A percentile compares a stretch with the other conserved stretches of the same genome.
phyloP scores from a whole-genome alignment of 768 basidiomycete species.

The Porphyrellus cyaneotinctus region DNA sequence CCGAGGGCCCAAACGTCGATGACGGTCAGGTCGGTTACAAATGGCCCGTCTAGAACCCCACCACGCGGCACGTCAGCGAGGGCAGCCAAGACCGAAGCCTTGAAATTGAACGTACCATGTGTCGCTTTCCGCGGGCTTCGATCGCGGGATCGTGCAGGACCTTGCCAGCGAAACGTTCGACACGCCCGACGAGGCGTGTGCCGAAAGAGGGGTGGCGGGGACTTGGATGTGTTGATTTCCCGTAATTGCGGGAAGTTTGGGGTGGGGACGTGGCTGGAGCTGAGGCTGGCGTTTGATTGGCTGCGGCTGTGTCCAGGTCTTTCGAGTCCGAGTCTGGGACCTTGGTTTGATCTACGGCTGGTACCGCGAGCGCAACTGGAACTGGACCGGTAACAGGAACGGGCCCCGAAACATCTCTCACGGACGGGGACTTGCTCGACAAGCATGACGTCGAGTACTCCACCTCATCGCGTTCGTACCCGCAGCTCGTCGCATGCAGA shows the following conservation, averaged over 20 bases:
- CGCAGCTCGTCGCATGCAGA: conserved; percentile 1
- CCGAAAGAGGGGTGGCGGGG: neutral
- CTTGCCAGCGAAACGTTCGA: conserved; percentile 17
- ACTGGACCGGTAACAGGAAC: neutral
- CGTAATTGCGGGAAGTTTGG: too few relatives aligned
- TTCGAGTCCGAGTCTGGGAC: neutral
- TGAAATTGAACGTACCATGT: conserved; percentile 5
- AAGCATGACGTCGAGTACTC: conserved; percentile 3
- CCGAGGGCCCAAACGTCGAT: too few relatives aligned
- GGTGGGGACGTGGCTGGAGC: neutral
- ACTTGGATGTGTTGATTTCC: too few relatives aligned
- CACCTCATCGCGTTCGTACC: conserved; percentile 22
- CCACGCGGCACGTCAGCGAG: neutral
- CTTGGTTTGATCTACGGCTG: too few relatives aligned
- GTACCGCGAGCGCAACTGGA: neutral
- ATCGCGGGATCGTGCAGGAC: conserved; percentile 19
- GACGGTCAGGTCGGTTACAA: too few relatives aligned
- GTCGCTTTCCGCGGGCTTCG: conserved; percentile 16
- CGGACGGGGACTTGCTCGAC: too few relatives aligned
- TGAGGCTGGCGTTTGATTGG: neutral
- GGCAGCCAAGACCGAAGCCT: too few relatives aligned
- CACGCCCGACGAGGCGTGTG: conserved; percentile 8
- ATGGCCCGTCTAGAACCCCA: conserved; percentile 3
- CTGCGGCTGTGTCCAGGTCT: neutral
- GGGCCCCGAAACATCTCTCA: neutral